These are phyloP conservation scores for Abelmoschus esculentus DNA, from an alignment of 345 rosid species.

Conservation along the genomic window DNA sequence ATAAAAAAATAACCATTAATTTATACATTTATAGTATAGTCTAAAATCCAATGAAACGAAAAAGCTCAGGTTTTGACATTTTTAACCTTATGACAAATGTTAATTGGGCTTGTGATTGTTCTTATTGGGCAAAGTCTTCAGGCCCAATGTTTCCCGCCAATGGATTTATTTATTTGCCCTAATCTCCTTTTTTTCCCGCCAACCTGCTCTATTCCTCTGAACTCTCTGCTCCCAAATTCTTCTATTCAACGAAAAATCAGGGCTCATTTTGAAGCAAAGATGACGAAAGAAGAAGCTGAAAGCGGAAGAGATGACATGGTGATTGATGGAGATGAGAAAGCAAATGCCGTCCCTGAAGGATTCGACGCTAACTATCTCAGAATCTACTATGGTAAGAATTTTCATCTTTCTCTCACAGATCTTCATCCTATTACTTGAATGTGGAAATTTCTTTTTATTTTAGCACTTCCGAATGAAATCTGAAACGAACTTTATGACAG, in stretches of 20 bases:
- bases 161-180: background rate
- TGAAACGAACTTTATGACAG: constrained; percentile 36
- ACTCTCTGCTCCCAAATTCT: background rate
- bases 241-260: background rate
- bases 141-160: constrained; percentile 19
- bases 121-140: background rate
- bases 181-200: constrained; percentile 14
- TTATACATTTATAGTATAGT: too few species aligned
- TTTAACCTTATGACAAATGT: too few species aligned
- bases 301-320: constrained; percentile 44
- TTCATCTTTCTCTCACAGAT: background rate
- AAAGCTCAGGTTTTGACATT: too few species aligned
- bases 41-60: too few species aligned
- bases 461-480: background rate
- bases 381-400: constrained; percentile 56
- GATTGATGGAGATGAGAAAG: constrained; percentile 36
- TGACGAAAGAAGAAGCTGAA: constrained; percentile 38
- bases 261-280: constrained; percentile 18
- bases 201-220: background rate
- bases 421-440: background rate
- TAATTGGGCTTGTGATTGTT: background rate
- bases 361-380: constrained; percentile 54
- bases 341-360: constrained; percentile 29
- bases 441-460: background rate
- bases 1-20: too few species aligned